phyloP scores from a whole-genome alignment of 106 monocot species.

The Dioscorea dumetorum region DNA sequence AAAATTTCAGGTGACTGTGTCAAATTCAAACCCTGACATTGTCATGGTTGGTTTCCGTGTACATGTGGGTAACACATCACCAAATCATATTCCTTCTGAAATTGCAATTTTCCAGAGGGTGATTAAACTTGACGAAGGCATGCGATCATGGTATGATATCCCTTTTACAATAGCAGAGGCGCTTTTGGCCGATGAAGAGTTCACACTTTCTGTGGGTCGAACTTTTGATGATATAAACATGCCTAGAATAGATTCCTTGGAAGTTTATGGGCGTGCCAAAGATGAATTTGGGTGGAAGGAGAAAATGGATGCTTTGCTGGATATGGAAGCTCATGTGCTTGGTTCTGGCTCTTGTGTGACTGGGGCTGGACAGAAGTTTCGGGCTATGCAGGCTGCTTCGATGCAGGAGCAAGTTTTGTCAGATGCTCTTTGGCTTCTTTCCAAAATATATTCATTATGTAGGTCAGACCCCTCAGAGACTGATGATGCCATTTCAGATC shows the following conservation, averaged over 20 bases:
- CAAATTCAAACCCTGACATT: constrained; percentile 83
- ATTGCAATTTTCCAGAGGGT: constrained; percentile 73
- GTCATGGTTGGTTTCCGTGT: constrained; percentile 95
- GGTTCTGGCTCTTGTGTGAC: constrained; percentile 27
- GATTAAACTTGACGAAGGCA: constrained; percentile 91
- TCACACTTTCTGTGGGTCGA: constrained; percentile 62
- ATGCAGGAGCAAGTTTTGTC: constrained; percentile 86
- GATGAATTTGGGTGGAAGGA: constrained; percentile 99
- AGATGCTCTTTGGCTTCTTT: constrained; percentile 70
- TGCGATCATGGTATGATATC: constrained; percentile 98
- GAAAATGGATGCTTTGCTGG: constrained; percentile 89
- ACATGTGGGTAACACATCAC: constrained; percentile 89
- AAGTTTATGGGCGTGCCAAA: constrained; percentile 91
- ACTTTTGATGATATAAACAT: constrained; percentile 64
- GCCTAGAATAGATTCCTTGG: constrained; percentile 85
- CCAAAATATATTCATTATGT: constrained; percentile 57
- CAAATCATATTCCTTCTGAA: constrained; percentile 84
- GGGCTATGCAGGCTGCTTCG: constrained; percentile 54
- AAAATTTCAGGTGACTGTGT: constrained; percentile 54
- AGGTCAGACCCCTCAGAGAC: constrained; percentile 22
- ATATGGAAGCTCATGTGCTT: constrained; percentile 74
- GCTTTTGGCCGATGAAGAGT: constrained; percentile 95
- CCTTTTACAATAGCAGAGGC: constrained; percentile 89
- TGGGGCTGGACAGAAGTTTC: constrained; percentile 40
- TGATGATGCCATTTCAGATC: constrained; percentile 48